These are phyloP conservation scores for Fusarium succisae DNA, from an alignment of 2,329 filamentous ascomycete genomes.

Conservation along the genomic window DNA sequence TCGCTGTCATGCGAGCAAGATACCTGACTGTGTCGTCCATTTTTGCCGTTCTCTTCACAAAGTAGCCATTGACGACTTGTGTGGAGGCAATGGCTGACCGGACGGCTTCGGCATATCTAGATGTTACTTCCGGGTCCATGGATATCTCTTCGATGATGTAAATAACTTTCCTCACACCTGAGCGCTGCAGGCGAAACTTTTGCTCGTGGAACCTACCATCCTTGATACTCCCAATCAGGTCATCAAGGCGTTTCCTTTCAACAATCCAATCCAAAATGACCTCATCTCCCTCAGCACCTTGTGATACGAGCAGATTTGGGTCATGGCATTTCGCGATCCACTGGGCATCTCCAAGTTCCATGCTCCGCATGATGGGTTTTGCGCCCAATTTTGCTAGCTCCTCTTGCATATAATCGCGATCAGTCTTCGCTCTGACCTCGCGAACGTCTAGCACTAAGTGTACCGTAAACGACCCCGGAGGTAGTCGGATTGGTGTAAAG, in stretches of 20 bases:
- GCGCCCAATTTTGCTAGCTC: conserved; percentile 74
- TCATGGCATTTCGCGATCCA: conserved; percentile 82
- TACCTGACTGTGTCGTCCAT: conserved; percentile 84
- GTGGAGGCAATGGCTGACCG: conserved; percentile 79
- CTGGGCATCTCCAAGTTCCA: conserved; percentile 79
- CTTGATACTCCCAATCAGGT: conserved; percentile 82
- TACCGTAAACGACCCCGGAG: conserved; percentile 74
- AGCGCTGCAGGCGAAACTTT: conserved; percentile 79
- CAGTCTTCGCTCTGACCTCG: conserved; percentile 76
- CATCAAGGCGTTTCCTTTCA: conserved; percentile 82
- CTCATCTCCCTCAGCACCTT: conserved; percentile 72
- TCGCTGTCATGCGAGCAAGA: conserved; percentile 74
- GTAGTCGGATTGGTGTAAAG: conserved; percentile 69
- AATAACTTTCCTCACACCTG: conserved; percentile 78
- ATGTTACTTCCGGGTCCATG: conserved; percentile 62
- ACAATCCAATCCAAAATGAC: conserved; percentile 83
- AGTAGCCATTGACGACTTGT: conserved; percentile 81
- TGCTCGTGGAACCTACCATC: conserved; percentile 86
- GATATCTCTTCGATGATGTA: conserved; percentile 81
- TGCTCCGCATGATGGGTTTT: conserved; percentile 70
- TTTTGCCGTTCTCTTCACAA: conserved; percentile 78
- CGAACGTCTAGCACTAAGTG: conserved; percentile 78
- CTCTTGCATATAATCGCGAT: conserved; percentile 80
- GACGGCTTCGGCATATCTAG: conserved; percentile 72
- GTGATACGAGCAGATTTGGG: conserved; percentile 60